Percentiles rank a stretch among this genome's conserved stretches.
These are phyloP conservation scores for Halteria grandinella DNA, from an alignment of 73 alveolate genomes.

Conservation along the genomic window DNA sequence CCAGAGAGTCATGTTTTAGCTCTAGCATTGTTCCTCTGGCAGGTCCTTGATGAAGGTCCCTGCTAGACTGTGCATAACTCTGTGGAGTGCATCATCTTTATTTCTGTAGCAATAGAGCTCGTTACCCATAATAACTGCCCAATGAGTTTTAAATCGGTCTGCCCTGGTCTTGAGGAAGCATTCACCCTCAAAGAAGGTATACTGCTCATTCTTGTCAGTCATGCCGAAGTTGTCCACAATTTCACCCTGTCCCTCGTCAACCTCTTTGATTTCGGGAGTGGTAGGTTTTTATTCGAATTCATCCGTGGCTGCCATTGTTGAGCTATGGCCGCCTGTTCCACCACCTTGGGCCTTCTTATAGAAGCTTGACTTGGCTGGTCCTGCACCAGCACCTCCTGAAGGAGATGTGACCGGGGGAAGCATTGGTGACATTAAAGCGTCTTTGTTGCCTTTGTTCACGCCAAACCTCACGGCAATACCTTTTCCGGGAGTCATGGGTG, in stretches of 20 bases:
- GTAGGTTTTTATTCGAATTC: neutral
- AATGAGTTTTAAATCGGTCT: conserved; percentile 40
- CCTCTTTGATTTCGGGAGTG: neutral
- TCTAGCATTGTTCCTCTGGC: conserved; percentile 45
- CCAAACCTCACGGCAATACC: no score
- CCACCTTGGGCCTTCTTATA: no score
- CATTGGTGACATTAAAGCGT: no score
- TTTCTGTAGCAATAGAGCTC: conserved; percentile 68
- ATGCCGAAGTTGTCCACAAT: neutral
- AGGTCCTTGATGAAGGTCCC: conserved; percentile 68
- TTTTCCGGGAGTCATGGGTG: no score
- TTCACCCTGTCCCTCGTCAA: neutral
- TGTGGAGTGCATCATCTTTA: conserved; percentile 60
- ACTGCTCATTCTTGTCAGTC: neutral
- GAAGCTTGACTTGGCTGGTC: no score
- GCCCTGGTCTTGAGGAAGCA: conserved; percentile 50
- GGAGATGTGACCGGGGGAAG: no score
- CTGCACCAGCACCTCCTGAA: no score
- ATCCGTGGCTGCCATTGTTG: neutral
- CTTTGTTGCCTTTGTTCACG: no score
- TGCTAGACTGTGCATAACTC: conserved; percentile 63
- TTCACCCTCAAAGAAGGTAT: conserved; percentile 28
- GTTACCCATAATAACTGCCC: conserved; percentile 53
- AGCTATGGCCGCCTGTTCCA: neutral
- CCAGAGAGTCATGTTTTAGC: conserved; percentile 3